Conservation (phyloP, 2,329 filamentous ascomycete species). For the Thermomyces lanuginosus region DNA sequence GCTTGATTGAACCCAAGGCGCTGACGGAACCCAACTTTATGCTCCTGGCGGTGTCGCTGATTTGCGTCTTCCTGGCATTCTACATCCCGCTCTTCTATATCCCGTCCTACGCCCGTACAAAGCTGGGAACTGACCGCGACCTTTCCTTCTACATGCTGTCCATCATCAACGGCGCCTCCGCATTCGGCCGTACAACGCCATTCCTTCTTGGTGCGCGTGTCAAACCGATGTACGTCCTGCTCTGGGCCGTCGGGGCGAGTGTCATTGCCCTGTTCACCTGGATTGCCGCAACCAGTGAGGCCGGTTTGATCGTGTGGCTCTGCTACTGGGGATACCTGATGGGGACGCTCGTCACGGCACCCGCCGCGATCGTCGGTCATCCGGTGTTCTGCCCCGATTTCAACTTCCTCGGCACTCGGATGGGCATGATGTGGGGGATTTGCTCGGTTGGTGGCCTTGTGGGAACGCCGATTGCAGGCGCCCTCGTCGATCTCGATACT, state of each 20-base stretch:
- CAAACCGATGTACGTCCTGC: conserved; percentile 40
- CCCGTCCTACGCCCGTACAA: conserved; percentile 26
- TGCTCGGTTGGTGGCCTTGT: conserved; percentile 17
- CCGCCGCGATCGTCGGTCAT: conserved; percentile 22
- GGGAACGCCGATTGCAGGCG: conserved; percentile 18
- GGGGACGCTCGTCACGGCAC: conserved; percentile 34
- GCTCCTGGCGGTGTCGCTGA: conserved; percentile 34
- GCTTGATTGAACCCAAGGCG: conserved; percentile 28
- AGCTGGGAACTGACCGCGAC: conserved; percentile 33
- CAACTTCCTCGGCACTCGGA: conserved; percentile 38
- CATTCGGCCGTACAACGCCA: conserved; percentile 42
- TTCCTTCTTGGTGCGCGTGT: conserved; percentile 42
- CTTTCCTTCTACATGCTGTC: conserved; percentile 51
- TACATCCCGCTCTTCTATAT: conserved; percentile 32
- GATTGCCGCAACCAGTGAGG: conserved; percentile 23
- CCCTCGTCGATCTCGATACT: conserved; percentile 10
- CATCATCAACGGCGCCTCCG: conserved; percentile 49
- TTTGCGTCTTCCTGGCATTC: conserved; percentile 44
- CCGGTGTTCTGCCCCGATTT: conserved; percentile 30
- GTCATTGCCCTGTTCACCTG: conserved; percentile 27
- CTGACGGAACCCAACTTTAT: conserved; percentile 32
- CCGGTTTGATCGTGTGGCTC: conserved; percentile 26
- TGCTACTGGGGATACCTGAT: conserved; percentile 36
- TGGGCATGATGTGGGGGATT: conserved; percentile 40
- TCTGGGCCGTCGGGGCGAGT: conserved; percentile 26